Conservation (phyloP, 169 alveolate species). For the Eimeria praecox region DNA sequence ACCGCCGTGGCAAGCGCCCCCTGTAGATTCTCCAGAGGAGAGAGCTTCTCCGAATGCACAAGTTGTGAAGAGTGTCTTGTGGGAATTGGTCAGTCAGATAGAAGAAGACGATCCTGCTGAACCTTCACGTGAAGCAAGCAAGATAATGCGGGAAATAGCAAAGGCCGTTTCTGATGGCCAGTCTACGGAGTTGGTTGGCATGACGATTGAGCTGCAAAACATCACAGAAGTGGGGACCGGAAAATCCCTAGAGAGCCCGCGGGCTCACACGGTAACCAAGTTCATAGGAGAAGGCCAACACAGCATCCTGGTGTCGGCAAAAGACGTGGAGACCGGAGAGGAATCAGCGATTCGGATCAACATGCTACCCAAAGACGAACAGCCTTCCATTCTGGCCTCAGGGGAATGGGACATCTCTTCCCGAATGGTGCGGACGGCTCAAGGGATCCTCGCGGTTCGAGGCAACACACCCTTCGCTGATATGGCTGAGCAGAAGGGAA, state of each 20-base stretch:
- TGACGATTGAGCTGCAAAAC: background rate
- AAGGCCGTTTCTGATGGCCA: background rate
- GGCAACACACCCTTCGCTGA: background rate
- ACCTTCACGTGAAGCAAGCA: background rate
- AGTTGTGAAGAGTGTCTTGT: background rate
- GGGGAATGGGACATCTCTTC: background rate
- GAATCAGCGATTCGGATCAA: background rate
- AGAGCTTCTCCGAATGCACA: background rate
- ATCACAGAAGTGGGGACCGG: background rate
- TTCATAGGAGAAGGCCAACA: constrained; percentile 1
- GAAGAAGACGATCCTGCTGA: background rate
- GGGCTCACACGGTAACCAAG: background rate
- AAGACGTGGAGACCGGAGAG: background rate
- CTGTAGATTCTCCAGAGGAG: constrained; percentile 32
- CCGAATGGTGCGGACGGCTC: background rate
- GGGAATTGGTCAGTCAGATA: background rate
- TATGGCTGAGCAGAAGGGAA: background rate
- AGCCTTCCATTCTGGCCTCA: background rate
- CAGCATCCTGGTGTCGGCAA: background rate
- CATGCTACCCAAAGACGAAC: background rate
- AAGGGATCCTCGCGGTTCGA: background rate
- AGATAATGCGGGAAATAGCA: background rate
- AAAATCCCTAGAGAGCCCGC: background rate
- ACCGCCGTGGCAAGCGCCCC: constrained; percentile 34
- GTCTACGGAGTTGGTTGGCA: constrained; percentile 2